Evolutionary conservation across 257 asterid species (phyloP).

Genomic region (Gentiana straminea): DNA sequence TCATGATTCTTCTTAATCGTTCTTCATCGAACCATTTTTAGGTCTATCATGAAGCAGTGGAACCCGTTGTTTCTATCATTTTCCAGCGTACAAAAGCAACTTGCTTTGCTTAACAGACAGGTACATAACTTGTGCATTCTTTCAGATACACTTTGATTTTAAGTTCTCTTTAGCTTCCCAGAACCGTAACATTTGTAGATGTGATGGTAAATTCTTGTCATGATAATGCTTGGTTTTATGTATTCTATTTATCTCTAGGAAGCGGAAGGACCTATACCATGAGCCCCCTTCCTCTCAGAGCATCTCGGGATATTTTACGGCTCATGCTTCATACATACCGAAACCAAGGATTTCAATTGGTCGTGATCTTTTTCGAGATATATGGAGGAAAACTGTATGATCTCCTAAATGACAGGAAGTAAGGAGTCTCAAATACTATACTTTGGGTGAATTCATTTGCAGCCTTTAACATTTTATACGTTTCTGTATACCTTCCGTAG

Average conservation of each 20-base stretch:
- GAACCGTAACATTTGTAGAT: too few relatives aligned
- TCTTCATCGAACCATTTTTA: constrained; percentile 11
- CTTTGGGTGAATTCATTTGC: not conserved
- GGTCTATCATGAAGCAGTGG: constrained; percentile 77
- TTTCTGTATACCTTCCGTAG: constrained; percentile 9
- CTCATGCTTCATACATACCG: constrained; percentile 18
- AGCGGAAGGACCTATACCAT: constrained; percentile 36
- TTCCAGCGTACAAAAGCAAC: constrained; percentile 94
- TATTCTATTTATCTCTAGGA: too few relatives aligned
- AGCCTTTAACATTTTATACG: too few relatives aligned
- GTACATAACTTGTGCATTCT: constrained; percentile 8
- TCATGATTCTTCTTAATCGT: too few relatives aligned
- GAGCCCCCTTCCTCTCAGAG: constrained; percentile 34
- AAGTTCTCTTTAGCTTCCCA: too few relatives aligned
- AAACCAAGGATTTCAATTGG: constrained; percentile 24
- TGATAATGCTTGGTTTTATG: too few relatives aligned
- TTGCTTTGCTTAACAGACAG: constrained; percentile 79
- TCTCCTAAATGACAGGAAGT: constrained; percentile 34
- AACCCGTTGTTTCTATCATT: constrained; percentile 77
- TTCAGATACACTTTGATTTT: too few relatives aligned
- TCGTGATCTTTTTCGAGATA: constrained; percentile 30
- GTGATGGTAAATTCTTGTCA: too few relatives aligned
- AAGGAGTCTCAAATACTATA: constrained; percentile 7
- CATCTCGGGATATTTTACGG: constrained; percentile 22
- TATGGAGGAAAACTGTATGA: constrained; percentile 35